Evolutionary conservation across 2,329 filamentous ascomycete species (phyloP).

Genomic region (Leptographium wingfieldii): DNA sequence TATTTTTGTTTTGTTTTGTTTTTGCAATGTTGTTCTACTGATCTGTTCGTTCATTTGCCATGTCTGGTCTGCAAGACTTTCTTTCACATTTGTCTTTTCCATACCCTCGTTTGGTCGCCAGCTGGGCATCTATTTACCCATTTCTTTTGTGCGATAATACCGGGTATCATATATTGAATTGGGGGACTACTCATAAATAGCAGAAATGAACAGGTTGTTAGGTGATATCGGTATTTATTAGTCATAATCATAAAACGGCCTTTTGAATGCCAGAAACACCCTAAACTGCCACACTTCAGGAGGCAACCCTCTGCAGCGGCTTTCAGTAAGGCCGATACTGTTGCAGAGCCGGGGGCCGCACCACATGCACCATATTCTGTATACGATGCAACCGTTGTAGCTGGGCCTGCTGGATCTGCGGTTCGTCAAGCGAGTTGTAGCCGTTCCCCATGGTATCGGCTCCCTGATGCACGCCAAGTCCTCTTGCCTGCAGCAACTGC

Average conservation of each 20-base stretch:
- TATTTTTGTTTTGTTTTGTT: not conserved
- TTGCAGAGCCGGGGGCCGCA: not conserved
- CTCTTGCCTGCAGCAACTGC: not conserved
- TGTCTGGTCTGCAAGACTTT: not conserved
- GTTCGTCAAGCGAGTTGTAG: not conserved
- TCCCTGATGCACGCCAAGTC: not conserved
- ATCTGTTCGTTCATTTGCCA: not conserved
- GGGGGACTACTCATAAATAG: not conserved
- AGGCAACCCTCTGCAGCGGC: not conserved
- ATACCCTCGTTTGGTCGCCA: not conserved
- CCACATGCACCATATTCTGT: not conserved
- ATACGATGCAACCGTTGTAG: conserved; percentile 1
- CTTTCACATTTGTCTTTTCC: not conserved
- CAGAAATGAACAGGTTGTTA: not conserved
- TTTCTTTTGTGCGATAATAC: not conserved
- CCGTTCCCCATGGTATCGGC: not conserved
- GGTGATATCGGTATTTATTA: not conserved
- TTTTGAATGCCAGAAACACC: not conserved
- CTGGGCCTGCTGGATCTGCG: conserved; percentile 3
- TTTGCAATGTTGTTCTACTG: not conserved
- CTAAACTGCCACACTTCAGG: not conserved
- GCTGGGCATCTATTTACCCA: not conserved
- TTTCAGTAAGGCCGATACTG: not conserved
- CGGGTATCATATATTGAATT: not conserved
- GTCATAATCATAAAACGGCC: not conserved